A percentile compares a stretch with the other conserved stretches of the same genome.
Evolutionary conservation across 2,329 filamentous ascomycete genomes (phyloP).

Genomic region (Fusarium scirpi): DNA sequence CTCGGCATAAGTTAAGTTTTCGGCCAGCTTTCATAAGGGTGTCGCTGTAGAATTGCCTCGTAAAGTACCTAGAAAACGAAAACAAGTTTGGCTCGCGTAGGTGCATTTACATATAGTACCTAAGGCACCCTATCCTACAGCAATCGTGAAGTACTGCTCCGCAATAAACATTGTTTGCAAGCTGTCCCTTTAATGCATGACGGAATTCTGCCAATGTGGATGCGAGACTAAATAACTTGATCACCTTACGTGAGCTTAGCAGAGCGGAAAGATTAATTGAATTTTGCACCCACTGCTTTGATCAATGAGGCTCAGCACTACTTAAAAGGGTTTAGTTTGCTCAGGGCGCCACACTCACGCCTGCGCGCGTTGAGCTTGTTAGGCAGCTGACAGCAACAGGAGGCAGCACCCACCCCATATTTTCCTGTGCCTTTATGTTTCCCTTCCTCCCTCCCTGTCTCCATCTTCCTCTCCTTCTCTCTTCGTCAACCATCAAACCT

Average conservation of each 20-base stretch:
- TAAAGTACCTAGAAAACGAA: background rate
- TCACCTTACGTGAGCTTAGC: background rate
- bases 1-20: background rate
- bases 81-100: background rate
- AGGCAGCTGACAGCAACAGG: conserved; percentile 33
- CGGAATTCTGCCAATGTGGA: background rate
- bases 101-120: background rate
- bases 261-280: background rate
- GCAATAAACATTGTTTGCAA: conserved; percentile 13
- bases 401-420: conserved; percentile 45
- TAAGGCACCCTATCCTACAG: background rate
- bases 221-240: background rate
- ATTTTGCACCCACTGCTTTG: background rate
- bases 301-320: conserved; percentile 29
- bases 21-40: background rate
- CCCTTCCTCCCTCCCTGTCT: conserved; percentile 14
- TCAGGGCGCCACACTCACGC: conserved; percentile 19
- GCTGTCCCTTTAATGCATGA: conserved; percentile 22
- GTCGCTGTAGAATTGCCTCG: background rate
- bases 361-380: conserved; percentile 30
- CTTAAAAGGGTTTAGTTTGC: conserved; percentile 30
- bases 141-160: background rate
- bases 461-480: conserved; percentile 26
- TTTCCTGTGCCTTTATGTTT: conserved; percentile 39
- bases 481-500: conserved; percentile 23